These are phyloP conservation scores for Xerocomus minutiporus DNA, from an alignment of 1,284 basidiomycete genomes.

Conservation along the genomic window DNA sequence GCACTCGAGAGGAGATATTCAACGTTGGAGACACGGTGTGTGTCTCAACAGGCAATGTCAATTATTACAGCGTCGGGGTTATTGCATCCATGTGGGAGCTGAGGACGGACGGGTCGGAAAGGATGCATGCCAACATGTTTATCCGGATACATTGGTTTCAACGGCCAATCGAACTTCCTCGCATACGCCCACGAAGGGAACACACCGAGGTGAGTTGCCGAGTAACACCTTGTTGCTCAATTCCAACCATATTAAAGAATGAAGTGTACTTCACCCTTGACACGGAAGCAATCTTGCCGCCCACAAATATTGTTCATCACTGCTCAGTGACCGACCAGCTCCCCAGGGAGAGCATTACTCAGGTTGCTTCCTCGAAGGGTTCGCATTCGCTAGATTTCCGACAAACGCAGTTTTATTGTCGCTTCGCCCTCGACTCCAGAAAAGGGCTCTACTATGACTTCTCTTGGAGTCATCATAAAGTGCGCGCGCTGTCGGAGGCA, in stretches of 20 bases:
- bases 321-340: conserved; percentile 45
- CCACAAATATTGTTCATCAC: conserved; percentile 46
- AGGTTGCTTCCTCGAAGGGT: conserved; percentile 8
- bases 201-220: conserved; percentile 46
- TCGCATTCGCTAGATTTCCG: conserved; percentile 9
- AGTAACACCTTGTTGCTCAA: background rate
- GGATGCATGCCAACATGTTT: conserved; percentile 36
- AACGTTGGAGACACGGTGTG: conserved; percentile 61
- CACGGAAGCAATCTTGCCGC: conserved; percentile 43
- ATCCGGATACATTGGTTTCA: conserved; percentile 70
- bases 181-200: conserved; percentile 51
- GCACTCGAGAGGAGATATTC: conserved; percentile 37
- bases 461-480: conserved; percentile 50
- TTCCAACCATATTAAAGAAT: conserved; percentile 41
- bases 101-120: conserved; percentile 26
- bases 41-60: conserved; percentile 49
- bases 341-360: conserved; percentile 13
- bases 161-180: conserved; percentile 55
- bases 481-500: conserved; percentile 33
- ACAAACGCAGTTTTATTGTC: conserved; percentile 45
- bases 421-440: conserved; percentile 53
- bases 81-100: conserved; percentile 65
- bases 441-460: conserved; percentile 61
- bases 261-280: conserved; percentile 65
- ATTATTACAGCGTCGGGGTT: conserved; percentile 57